Evolutionary conservation across 306 rosid species (phyloP), one percentile per base, ranked within the genome.

Genomic region (Quercus rubra): DNA sequence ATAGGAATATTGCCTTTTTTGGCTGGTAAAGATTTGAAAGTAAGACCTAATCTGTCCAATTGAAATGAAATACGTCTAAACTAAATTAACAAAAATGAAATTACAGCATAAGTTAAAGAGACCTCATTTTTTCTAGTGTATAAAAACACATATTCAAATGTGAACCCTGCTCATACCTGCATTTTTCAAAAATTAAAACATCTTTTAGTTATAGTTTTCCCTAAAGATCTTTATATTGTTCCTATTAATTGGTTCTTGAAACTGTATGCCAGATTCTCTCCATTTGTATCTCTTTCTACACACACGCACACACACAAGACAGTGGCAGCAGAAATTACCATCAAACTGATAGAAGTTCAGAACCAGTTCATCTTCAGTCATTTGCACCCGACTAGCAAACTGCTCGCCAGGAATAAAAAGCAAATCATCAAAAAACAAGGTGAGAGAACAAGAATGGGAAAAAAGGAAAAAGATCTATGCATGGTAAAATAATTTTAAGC

Each of bases 291-390:
- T 20, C 30, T 66, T 17, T 18, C 31, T 3, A 21, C 33, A 78
- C 54, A 3, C 5, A 21, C 21, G 25, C 1, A 2, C 58, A 70
- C 52, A 59, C 49, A 67, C 63, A 72, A 75, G 15, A 76, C 71
- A 79, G 75, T 20, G 73, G 71, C 21, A 55, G 28, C 46, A 84
- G 21, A 76, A 55, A 57, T 85, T 91, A 95, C 99, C 99, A 81
- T 95, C 98, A 82, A 95, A 86, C 80, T 88, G 94, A 83, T 80
- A 95, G 86, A 90, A 95, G 81, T 95, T 90, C 67, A 84, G 23
- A 62, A 92, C 59, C 74, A 95, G 83, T 82, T 95, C 99, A 82
- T 92, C 97, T 79, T 95, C 97, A 0, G 91, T 90, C 92, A 95
- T 88, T 81, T 92, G 95, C 81, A 90, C 81, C 83, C 97, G 93